Evolutionary conservation across 257 asterid species (phyloP), one percentile per base, ranked within the genome.

Genomic region (Ilex asprella): DNA sequence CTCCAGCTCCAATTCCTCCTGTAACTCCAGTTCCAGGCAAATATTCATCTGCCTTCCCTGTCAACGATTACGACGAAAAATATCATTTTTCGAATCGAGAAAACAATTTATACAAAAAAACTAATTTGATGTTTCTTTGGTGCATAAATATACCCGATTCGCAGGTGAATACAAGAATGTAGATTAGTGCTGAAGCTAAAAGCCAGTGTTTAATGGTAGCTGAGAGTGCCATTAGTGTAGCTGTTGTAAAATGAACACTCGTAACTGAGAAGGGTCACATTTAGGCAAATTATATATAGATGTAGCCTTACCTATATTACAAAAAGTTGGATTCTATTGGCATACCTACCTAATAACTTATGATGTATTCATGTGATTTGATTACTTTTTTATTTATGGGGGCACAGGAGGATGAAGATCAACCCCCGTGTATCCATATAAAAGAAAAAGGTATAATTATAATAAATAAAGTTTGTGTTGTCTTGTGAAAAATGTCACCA

Each of bases 31-130:
- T n/a, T 49, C 10, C n/a, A 49, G 54, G 16, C 54, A 0, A 1
- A 12, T 47, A 3, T 47, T 49, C 82, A 31, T 65, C 68, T 31
- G 88, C 81, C 62, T 12, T 68, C 41, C 89, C 94, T 89, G 82
- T 61, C 27, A 21, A 1, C 27, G 27, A 21, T 21, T 21, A 0
- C 1, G 27, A 21, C 27, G 27, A 21, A 21, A 21, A 65, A 66
- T 32, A 50, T 35, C 41, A 35, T 3, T 35, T 35, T 8, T 35
- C 41, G 67, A 63, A 30, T 56, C 16, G 50, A 62, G 50, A 30
- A 64, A 6, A 52, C 58, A 21, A 21, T 21, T 21, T 21, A 21
- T 21, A 21, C 27, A 21, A 21, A 21, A 21, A 8, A 10, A 51
- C 41, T 44, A 50, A 10, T 39, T 72, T 54, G 59, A 57, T 35